A percentile compares a stretch with the other conserved stretches of the same genome.
Conservation (phyloP, 805 yeast species). For the Lachancea fermentati region DNA sequence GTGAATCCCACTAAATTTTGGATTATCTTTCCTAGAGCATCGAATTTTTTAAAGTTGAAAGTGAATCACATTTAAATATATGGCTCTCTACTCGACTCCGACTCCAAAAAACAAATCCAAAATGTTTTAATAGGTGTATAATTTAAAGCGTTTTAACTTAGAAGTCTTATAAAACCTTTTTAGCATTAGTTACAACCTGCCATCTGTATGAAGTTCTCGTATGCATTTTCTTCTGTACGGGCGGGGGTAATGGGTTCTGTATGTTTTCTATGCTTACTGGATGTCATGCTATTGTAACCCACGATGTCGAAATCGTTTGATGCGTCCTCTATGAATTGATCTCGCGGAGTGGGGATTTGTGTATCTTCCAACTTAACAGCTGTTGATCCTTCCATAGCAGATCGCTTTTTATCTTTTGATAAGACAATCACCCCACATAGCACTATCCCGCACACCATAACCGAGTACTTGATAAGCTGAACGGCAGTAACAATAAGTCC, state of each 20-base stretch:
- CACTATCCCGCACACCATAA: constrained; percentile 21
- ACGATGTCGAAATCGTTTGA: constrained; percentile 6
- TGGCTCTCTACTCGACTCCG: background rate
- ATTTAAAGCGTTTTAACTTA: constrained; percentile 20
- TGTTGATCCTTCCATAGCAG: constrained; percentile 1
- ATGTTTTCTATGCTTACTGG: background rate
- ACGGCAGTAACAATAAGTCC: constrained; percentile 23
- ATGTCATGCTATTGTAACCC: constrained; percentile 3
- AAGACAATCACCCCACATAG: constrained; percentile 11
- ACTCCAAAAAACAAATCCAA: constrained; percentile 10
- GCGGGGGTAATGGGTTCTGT: background rate
- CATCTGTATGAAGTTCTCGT: constrained; percentile 8
- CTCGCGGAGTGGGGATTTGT: background rate
- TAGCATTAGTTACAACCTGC: constrained; percentile 1
- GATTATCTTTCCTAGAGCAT: background rate
- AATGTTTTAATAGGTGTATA: constrained; percentile 27
- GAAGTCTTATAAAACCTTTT: constrained; percentile 1
- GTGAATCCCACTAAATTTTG: constrained; percentile 33
- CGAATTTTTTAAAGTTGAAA: constrained; percentile 5
- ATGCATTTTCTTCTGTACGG: constrained; percentile 1
- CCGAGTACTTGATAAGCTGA: constrained; percentile 16
- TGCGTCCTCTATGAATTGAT: constrained; percentile 2
- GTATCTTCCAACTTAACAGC: background rate
- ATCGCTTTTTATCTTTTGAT: constrained; percentile 7
- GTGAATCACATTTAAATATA: constrained; percentile 1